Evolutionary conservation across 345 rosid species (phyloP), one percentile per base, ranked within the genome.

Genomic region (Heritiera littoralis): DNA sequence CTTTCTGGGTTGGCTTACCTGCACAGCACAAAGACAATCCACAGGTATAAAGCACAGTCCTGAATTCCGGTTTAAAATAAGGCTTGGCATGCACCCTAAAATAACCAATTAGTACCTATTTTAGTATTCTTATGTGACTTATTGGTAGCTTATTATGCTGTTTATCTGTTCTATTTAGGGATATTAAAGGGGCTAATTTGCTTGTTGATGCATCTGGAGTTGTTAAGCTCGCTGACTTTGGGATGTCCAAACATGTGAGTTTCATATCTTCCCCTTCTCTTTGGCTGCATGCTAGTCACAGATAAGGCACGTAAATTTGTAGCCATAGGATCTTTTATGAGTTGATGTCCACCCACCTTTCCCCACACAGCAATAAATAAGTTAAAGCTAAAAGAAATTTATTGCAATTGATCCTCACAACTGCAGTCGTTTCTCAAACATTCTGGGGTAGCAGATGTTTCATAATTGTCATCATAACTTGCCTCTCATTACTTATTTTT

Each of bases 241-340:
- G 99, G 86, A 95, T 91, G 99, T 92, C 99, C 59, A 95, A 95
- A 86, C 99, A 89, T 79, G 99, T 95, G 83, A 91, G 95, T 86
- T 65, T n/a, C 70, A 13, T 9, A 48, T 72, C 60, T 32, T 35
- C 71, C 43, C 23, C 98, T 3, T 17, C 30, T n/a, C 12, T 64
- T 28, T 65, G 65, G 61, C 1, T 66, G 11, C 54, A 5, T 32
- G 35, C 48, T 43, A 45, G 63, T 46, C 18, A 18, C 56, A 8
- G 2, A 43, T 54, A 49, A 46, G 55, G 74, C 66, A 67, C 66
- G 46, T 48, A 20, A 14, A 12, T 5, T n/a, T 15, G 51, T 35
- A 8, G 52, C 64, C 38, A 43, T 74, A 49, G 8, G 71, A 55
- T 81, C 66, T 28, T 54, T 76, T 40, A 38, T 63, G 23, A 41